Evolutionary conservation across 345 rosid genomes (phyloP).

Genomic region (Citrus australasica): DNA sequence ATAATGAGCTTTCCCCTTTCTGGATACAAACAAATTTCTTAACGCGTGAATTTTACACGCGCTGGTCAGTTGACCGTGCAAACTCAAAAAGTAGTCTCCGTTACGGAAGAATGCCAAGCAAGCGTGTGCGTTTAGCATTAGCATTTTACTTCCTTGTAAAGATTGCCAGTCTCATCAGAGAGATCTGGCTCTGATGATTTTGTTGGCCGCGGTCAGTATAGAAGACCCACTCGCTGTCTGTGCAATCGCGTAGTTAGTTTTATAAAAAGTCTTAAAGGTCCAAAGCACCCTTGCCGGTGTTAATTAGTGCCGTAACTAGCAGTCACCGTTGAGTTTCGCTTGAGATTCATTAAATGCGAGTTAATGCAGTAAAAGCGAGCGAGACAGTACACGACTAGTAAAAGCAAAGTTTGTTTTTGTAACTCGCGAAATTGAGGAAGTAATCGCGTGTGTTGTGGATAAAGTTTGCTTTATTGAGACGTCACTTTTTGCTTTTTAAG

Average conservation of each 20-base stretch:
- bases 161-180: conserved; percentile 2
- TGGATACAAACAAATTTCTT: background rate
- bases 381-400: background rate
- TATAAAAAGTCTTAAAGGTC: background rate
- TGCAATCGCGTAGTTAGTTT: background rate
- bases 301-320: background rate
- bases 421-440: background rate
- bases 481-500: background rate
- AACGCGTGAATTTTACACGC: conserved; percentile 8
- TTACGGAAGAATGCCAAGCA: conserved; percentile 21
- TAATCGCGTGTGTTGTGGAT: background rate
- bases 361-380: background rate
- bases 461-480: conserved; percentile 1
- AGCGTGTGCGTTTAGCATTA: conserved; percentile 40
- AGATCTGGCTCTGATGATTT: conserved; percentile 11
- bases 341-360: background rate
- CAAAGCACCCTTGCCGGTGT: background rate
- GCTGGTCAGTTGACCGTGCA: conserved; percentile 9
- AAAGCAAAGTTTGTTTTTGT: background rate
- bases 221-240: conserved; percentile 10
- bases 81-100: background rate
- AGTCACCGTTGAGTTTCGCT: background rate
- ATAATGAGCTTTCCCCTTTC: background rate
- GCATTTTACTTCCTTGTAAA: background rate
- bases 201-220: background rate